phyloP scores from a whole-genome alignment of 2,329 filamentous ascomycete species.

The Ceratocystis lukuohia region DNA sequence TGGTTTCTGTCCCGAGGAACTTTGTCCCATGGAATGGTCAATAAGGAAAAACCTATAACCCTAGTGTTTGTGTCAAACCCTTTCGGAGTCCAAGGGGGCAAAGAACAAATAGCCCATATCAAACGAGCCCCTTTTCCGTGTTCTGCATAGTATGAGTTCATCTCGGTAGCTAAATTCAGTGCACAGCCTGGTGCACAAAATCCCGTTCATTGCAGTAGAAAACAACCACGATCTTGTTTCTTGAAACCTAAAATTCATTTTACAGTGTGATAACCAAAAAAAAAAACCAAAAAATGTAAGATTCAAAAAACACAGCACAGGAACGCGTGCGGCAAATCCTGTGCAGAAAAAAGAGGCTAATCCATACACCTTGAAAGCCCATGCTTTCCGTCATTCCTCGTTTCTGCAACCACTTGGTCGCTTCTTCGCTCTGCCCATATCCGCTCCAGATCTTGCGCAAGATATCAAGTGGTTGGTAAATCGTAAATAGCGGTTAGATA shows the following conservation, averaged over 20 bases:
- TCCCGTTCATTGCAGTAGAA: not conserved
- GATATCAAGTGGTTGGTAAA: not conserved
- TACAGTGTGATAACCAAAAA: constrained; percentile 2
- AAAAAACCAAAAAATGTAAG: constrained; percentile 16
- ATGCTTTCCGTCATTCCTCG: not conserved
- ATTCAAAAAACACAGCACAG: constrained; percentile 19
- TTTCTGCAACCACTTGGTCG: constrained; percentile 4
- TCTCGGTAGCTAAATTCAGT: not conserved
- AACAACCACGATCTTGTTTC: not conserved
- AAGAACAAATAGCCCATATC: too few species aligned
- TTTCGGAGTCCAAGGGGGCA: too few species aligned
- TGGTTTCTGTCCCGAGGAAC: not conserved
- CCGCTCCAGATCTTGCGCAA: not conserved
- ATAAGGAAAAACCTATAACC: too few species aligned
- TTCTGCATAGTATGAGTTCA: too few species aligned
- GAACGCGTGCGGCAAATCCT: not conserved
- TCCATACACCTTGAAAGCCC: constrained; percentile 6
- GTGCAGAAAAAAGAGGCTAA: constrained; percentile 11
- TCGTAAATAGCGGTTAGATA: not conserved
- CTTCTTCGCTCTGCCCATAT: not conserved
- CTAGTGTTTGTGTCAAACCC: too few species aligned
- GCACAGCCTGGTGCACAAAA: not conserved
- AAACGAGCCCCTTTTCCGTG: too few species aligned
- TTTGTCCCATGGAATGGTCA: too few species aligned
- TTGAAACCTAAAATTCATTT: not conserved